Evolutionary conservation across 352 stramenopile species (phyloP), one percentile per base, ranked within the genome.

Genomic region (Globisporangium acanthophoron): DNA sequence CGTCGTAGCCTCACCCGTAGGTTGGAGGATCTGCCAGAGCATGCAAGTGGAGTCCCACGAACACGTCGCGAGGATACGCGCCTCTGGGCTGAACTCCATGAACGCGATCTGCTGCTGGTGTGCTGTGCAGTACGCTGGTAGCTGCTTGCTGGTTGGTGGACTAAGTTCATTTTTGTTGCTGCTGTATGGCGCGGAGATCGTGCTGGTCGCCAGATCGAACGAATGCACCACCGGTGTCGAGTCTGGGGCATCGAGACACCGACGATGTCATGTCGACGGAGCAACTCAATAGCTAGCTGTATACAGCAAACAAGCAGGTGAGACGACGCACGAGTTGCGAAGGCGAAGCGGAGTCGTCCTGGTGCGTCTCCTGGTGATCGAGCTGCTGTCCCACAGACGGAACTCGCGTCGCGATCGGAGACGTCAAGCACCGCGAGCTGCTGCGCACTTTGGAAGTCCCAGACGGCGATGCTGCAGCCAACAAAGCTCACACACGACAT

Each of bases 31-130:
- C 53, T 62, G 57, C 76, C 77, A 89, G 9, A 87, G 31, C 52
- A 86, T 81, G 18, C 76, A 87, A 1, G 71, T 84, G 1, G 79
- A 89, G 48, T 89, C 79, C 61, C 71, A 83, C 8, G 76, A 86
- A 20, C 67, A 65, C 0, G 79, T 87, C 3, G 68, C 79, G 6
- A 89, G 66, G 3, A 78, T 5, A 3, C 37, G 21, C 9, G 60
- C 64, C n/a, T 45, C 15, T n/a, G 76, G 60, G 21, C 44, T 80
- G 57, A 87, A 80, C 43, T 60, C 18, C 58, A 86, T 74, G 7
- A 59, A 69, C n/a, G 62, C 54, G 13, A 89, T 86, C 13, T 74
- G 67, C 59, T 87, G 76, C 40, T 89, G 71, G 44, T 89, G 79
- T 1, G 69, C 63, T 2, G 62, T 16, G 33, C 52, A 59, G n/a